phyloP scores from a whole-genome alignment of 768 basidiomycete species.

The Albatrellus ellisii region DNA sequence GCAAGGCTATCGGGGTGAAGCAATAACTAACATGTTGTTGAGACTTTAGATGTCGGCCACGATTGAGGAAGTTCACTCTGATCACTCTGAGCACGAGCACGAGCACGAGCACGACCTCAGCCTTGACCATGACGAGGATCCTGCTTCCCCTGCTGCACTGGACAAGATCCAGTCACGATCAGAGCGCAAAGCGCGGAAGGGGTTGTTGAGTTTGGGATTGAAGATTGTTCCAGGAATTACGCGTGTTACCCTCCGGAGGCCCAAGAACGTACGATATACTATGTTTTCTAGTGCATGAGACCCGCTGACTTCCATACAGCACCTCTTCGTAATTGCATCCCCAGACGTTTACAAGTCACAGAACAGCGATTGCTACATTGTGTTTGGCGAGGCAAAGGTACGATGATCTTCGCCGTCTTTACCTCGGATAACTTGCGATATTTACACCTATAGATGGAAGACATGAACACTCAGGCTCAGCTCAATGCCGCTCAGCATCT shows the following conservation, averaged over 20 bases:
- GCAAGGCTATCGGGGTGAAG: too few species aligned
- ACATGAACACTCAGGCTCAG: slow-evolving; percentile 73
- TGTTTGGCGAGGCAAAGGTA: slow-evolving; percentile 96
- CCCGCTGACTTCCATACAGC: slow-evolving; percentile 24
- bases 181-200: slow-evolving; percentile 93
- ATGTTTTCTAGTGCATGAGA: neutral
- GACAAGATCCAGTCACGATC: slow-evolving; percentile 92
- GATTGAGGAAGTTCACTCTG: slow-evolving; percentile 74
- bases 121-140: slow-evolving; percentile 61
- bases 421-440: neutral
- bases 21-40: too few species aligned
- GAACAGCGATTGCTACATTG: slow-evolving; percentile 97
- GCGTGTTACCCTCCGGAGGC: slow-evolving; percentile 86
- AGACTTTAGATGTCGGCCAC: slow-evolving; percentile 60
- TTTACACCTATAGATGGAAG: slow-evolving; percentile 48
- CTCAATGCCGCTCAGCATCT: slow-evolving; percentile 72
- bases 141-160: slow-evolving; percentile 70
- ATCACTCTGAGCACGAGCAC: slow-evolving; percentile 59
- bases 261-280: slow-evolving; percentile 66
- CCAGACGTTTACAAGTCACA: slow-evolving; percentile 98
- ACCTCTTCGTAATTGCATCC: slow-evolving; percentile 83
- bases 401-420: slow-evolving; percentile 4
- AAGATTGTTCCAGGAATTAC: slow-evolving; percentile 91
- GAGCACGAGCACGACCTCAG: slow-evolving; percentile 43
- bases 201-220: slow-evolving; percentile 79